phyloP scores from a whole-genome alignment of 495 filamentous ascomycete genomes.

The Corynascus novoguineensis region DNA sequence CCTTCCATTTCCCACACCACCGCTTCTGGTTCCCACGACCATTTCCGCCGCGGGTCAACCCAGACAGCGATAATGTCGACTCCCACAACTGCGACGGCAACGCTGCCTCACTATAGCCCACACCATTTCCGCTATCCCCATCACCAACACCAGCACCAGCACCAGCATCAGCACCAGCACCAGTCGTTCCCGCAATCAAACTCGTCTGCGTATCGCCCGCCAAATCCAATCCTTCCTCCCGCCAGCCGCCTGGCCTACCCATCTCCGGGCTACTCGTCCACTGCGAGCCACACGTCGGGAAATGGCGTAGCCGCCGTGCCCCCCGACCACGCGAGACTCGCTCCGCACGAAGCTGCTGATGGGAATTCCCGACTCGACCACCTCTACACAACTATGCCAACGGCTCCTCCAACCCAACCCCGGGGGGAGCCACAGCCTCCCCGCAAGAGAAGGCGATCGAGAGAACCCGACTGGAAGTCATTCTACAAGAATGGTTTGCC shows the following conservation, averaged over 20 bases:
- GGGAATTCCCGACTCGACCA: slow-evolving; percentile 18
- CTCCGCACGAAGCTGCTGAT: slow-evolving; percentile 29
- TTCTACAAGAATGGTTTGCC: slow-evolving; percentile 93
- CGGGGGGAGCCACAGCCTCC: slow-evolving; percentile 26
- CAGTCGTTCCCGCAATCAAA: slow-evolving; percentile 31
- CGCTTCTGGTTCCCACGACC: slow-evolving; percentile 5
- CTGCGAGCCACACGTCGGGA: slow-evolving; percentile 31
- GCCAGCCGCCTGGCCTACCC: slow-evolving; percentile 45
- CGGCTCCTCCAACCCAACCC: slow-evolving; percentile 28
- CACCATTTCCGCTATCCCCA: slow-evolving; percentile 66
- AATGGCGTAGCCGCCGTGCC: slow-evolving; percentile 33
- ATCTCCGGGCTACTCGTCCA: slow-evolving; percentile 33
- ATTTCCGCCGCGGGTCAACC: slow-evolving; percentile 8
- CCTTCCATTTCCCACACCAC: slow-evolving; percentile 7
- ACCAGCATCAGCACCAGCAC: slow-evolving; percentile 58
- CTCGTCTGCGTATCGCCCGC: slow-evolving; percentile 47
- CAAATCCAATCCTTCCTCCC: slow-evolving; percentile 46
- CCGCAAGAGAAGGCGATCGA: slow-evolving; percentile 54
- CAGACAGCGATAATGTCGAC: slow-evolving; percentile 64
- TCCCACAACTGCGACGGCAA: slow-evolving; percentile 74
- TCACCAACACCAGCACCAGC: slow-evolving; percentile 63
- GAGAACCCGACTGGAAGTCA: slow-evolving; percentile 73
- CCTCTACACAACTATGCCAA: slow-evolving; percentile 35
- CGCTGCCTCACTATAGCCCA: slow-evolving; percentile 53
- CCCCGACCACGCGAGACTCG: slow-evolving; percentile 30